These are phyloP conservation scores for Lactarius quietus DNA, from an alignment of 768 basidiomycete species.

Conservation along the genomic window DNA sequence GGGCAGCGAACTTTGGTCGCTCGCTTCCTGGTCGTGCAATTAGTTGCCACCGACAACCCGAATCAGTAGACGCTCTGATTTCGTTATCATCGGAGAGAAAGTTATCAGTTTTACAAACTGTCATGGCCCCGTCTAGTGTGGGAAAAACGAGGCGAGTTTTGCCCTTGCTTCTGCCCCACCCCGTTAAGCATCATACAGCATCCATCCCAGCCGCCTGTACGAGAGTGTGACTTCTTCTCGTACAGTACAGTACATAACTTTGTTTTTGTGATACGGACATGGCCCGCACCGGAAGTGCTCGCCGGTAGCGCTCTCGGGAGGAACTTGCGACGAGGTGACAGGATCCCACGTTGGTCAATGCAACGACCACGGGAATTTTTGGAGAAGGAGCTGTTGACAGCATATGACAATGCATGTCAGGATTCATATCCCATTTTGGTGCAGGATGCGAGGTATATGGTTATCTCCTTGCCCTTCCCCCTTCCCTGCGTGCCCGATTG, in stretches of 20 bases:
- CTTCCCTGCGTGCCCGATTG: neutral
- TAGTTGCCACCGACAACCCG: constrained; percentile 12
- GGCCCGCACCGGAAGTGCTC: constrained; percentile 1
- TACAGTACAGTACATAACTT: neutral
- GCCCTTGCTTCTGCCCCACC: neutral
- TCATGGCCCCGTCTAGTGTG: constrained; percentile 7
- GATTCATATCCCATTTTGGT: neutral
- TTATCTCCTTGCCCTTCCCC: neutral
- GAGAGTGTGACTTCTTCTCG: neutral
- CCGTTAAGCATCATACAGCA: neutral
- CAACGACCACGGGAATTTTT: constrained; percentile 12
- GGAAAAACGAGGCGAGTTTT: constrained; percentile 2
- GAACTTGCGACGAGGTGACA: constrained; percentile 6
- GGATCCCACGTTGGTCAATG: constrained; percentile 4
- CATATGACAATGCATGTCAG: constrained; percentile 4
- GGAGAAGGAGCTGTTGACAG: neutral
- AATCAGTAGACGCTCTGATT: constrained; percentile 12
- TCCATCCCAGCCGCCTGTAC: neutral
- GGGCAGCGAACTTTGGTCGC: constrained; percentile 1
- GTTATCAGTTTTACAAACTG: neutral
- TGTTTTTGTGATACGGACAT: neutral
- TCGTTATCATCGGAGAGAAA: constrained; percentile 6
- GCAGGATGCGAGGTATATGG: constrained; percentile 6
- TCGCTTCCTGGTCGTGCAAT: constrained; percentile 7
- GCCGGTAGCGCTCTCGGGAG: constrained; percentile 8